Conservation (phyloP, 768 basidiomycete species). For the Hortiboletus campestris region DNA sequence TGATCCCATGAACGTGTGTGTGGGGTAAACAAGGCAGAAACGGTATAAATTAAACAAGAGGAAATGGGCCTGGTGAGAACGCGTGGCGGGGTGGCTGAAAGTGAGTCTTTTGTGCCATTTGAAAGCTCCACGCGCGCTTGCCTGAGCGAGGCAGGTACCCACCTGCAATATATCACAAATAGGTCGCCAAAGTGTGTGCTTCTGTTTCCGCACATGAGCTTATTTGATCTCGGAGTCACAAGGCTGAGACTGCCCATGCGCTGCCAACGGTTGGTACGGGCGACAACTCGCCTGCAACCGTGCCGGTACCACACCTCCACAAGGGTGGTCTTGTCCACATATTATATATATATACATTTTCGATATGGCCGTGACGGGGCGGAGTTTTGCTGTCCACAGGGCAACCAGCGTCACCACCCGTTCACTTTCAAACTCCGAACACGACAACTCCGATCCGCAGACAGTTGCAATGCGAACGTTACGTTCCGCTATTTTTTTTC, state of each 20-base stretch:
- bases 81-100: conserved; percentile 10
- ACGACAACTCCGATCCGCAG: conserved; percentile 13
- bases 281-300: neutral
- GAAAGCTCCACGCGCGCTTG: conserved; percentile 11
- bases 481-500: conserved; percentile 20
- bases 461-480: conserved; percentile 4
- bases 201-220: conserved; percentile 3
- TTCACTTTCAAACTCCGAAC: conserved; percentile 8
- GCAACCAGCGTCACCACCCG: conserved; percentile 4
- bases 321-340: conserved; percentile 1
- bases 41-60: neutral
- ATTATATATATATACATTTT: neutral
- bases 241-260: neutral
- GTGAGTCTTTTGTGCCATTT: conserved; percentile 35
- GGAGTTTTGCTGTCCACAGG: no score
- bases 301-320: neutral
- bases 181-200: neutral
- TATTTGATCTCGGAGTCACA: neutral
- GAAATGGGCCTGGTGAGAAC: conserved; percentile 17
- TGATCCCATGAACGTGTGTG: conserved; percentile 15
- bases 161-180: conserved; percentile 12
- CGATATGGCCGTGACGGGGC: conserved; percentile 9
- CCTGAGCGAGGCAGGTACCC: neutral
- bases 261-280: neutral
- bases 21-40: conserved; percentile 6